Evolutionary conservation across 345 rosid genomes (phyloP).

Genomic region (Geranium brycei): DNA sequence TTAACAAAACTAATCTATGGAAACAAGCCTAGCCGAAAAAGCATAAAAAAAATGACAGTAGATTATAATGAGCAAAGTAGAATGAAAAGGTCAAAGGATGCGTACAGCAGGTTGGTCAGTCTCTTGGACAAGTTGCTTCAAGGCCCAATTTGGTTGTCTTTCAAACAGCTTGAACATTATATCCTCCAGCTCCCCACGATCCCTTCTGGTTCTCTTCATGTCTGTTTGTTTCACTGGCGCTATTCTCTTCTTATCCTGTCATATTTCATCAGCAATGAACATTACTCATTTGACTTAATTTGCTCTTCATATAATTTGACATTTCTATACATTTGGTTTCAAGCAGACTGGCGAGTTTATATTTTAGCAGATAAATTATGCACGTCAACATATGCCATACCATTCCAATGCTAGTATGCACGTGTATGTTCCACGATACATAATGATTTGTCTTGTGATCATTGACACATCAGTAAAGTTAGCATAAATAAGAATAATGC

Average conservation of each 20-base stretch:
- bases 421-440: too few relatives aligned
- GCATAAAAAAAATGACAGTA: not conserved
- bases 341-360: not conserved
- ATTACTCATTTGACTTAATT: not conserved
- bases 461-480: not conserved
- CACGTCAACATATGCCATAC: not conserved
- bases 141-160: slow-evolving; percentile 88
- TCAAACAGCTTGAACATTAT: slow-evolving; percentile 97
- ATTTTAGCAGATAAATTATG: too few relatives aligned
- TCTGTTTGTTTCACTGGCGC: slow-evolving; percentile 67
- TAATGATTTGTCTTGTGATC: not conserved
- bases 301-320: too few relatives aligned
- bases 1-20: not conserved
- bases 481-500: not conserved
- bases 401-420: not conserved
- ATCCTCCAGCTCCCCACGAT: slow-evolving; percentile 86
- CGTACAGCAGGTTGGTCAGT: slow-evolving; percentile 94
- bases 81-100: not conserved
- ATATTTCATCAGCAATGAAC: not conserved
- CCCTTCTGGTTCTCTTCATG: slow-evolving; percentile 87
- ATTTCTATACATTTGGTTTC: not conserved
- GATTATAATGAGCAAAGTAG: too few relatives aligned
- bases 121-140: slow-evolving; percentile 91
- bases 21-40: not conserved
- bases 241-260: slow-evolving; percentile 77